Evolutionary conservation across 495 filamentous ascomycete species (phyloP).

Genomic region (Margaritispora aquatica): DNA sequence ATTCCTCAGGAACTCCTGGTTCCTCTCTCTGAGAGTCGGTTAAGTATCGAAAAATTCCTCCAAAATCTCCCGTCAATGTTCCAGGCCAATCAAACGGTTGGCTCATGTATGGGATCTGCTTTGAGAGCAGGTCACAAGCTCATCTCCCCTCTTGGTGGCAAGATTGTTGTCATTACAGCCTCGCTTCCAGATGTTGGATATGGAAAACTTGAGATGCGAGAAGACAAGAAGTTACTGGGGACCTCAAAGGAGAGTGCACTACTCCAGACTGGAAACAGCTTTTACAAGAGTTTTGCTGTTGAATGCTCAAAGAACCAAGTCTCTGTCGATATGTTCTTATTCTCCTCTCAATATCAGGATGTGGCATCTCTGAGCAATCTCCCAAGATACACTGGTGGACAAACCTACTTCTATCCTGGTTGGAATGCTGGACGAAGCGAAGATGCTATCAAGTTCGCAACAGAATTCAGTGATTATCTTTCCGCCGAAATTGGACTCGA

Average conservation of each 20-base stretch:
- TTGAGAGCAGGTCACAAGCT: conserved; percentile 90
- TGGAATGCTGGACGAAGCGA: conserved; percentile 92
- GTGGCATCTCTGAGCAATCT: conserved; percentile 93
- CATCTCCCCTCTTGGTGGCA: conserved; percentile 87
- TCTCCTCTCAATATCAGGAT: conserved; percentile 94
- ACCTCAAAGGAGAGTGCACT: conserved; percentile 85
- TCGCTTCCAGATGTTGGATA: conserved; percentile 86
- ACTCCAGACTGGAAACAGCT: conserved; percentile 85
- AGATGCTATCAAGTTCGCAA: conserved; percentile 95
- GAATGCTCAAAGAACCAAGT: conserved; percentile 99
- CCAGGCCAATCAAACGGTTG: conserved; percentile 79
- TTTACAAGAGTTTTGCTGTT: conserved; percentile 99
- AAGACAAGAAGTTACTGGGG: conserved; percentile 94
- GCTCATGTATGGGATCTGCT: conserved; percentile 88
- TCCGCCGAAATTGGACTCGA: conserved; percentile 94
- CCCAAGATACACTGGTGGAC: conserved; percentile 92
- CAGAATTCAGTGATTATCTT: conserved; percentile 92
- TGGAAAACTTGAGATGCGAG: conserved; percentile 86
- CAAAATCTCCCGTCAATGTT: conserved; percentile 94
- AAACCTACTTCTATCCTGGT: conserved; percentile 97
- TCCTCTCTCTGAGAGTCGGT: conserved; percentile 79
- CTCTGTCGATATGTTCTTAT: conserved; percentile 98
- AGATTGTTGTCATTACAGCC: conserved; percentile 84
- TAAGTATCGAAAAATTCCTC: conserved; percentile 87
- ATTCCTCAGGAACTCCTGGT: conserved; percentile 91